phyloP scores from a whole-genome alignment of 495 filamentous ascomycete species.

The Daldinia concentrica region DNA sequence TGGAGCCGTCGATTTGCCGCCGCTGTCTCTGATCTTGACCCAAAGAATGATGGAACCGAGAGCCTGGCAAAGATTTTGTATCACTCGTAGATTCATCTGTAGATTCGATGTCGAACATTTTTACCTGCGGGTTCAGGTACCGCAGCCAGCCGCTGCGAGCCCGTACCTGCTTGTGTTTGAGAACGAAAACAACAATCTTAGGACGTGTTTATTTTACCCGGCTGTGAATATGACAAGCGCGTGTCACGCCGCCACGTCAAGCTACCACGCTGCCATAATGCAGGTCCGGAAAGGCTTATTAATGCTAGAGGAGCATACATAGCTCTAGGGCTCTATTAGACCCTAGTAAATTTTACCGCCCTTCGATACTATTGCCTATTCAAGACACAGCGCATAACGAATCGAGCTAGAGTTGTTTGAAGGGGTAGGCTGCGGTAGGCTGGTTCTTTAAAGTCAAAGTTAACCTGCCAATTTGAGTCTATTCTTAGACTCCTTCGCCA shows the following conservation, averaged over 20 bases:
- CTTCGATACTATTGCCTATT: constrained; percentile 25
- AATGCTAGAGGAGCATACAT: constrained; percentile 5
- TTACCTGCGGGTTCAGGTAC: constrained; percentile 4
- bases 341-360: constrained; percentile 8
- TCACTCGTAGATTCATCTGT: constrained; percentile 8
- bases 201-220: constrained; percentile 6
- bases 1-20: constrained; percentile 22
- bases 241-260: constrained; percentile 44
- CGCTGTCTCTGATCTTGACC: constrained; percentile 20
- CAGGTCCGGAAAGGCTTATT: constrained; percentile 42
- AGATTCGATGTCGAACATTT: constrained; percentile 19
- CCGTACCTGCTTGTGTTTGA: constrained; percentile 18
- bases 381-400: constrained; percentile 2
- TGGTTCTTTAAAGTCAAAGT: neutral
- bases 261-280: constrained; percentile 36
- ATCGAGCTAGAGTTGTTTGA: constrained; percentile 4
- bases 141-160: constrained; percentile 18
- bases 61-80: neutral
- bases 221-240: constrained; percentile 21
- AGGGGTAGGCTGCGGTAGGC: constrained; percentile 7
- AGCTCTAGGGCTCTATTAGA: constrained; percentile 8
- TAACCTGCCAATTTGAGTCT: constrained; percentile 13
- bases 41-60: constrained; percentile 18
- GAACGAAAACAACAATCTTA: constrained; percentile 20
- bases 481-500: constrained; percentile 12